Evolutionary conservation across 345 rosid genomes (phyloP), one percentile per base, ranked within the genome.

Genomic region (Bretschneidera sinensis): DNA sequence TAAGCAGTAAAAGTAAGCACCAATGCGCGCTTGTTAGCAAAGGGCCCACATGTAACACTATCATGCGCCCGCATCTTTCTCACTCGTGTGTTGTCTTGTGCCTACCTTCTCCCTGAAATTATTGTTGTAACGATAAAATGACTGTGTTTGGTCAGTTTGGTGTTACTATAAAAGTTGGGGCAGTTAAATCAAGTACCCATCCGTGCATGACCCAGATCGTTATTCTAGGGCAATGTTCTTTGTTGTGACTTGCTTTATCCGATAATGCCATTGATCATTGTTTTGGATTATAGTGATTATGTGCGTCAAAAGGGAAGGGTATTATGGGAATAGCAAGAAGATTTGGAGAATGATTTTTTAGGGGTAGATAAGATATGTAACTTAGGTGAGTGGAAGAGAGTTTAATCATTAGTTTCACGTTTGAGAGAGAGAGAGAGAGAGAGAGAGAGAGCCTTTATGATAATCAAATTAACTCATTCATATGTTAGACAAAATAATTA

Each of bases 171-270:
- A 54, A 67, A 63, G 61, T 39, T 55, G 43, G 25, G 51, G 57
- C 57, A 21, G 67, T 76, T 71, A 61, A 64, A 76, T 79, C 80
- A 67, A 55, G 78, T 67, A 77, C 66, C 82, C 78, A 31, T 74
- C 75, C 75, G 68, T 63, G 79, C 74, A 60, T 43, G 2, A 61
- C 72, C 68, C 17, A 35, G 11, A 22, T 61, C 76, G 62, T 55
- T 63, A 57, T 54, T 68, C 20, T 23, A 66, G 76, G 87, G 47
- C 48, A 15, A 22, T 71, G 76, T 64, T 63, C 59, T 62, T 10
- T 43, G 13, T 43, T 24, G 34, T 34, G 21, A 13, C 55, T 25
- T 22, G 0, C 1, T 48, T 47, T 49, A n/a, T 28, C 61, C 75
- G 43, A 9, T 31, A 23, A 6, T 61, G 19, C 61, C 74, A 66